phyloP scores from a whole-genome alignment of 164 flowering plant species.

The Pachysandra terminalis region DNA sequence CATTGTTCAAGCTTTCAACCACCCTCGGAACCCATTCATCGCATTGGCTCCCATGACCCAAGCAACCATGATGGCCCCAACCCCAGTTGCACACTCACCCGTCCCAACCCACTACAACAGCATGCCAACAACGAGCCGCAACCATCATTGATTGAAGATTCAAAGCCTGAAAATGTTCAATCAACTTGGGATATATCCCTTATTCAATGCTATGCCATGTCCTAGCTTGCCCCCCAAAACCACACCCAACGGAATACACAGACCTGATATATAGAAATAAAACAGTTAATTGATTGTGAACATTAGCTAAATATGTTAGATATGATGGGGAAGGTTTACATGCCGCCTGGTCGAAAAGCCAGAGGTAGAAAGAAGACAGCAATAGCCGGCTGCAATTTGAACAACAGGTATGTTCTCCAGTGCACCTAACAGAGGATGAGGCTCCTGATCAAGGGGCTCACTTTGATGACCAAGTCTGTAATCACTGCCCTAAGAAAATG shows the following conservation, averaged over 20 bases:
- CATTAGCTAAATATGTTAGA: not conserved
- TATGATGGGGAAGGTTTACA: slow-evolving; percentile 46
- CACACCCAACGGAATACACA: slow-evolving; percentile 85
- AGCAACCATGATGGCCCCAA: slow-evolving; percentile 78
- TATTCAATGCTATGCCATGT: slow-evolving; percentile 61
- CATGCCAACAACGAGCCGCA: slow-evolving; percentile 84
- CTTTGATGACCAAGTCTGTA: slow-evolving; percentile 85
- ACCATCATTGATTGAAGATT: slow-evolving; percentile 64
- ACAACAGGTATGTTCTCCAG: no score
- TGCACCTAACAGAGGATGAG: no score
- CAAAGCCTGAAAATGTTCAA: no score
- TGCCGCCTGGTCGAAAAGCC: slow-evolving; percentile 82
- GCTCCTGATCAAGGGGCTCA: no score
- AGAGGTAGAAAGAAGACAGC: slow-evolving; percentile 96
- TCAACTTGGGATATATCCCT: slow-evolving; percentile 60
- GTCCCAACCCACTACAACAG: slow-evolving; percentile 68
- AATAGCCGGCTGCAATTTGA: slow-evolving; percentile 97
- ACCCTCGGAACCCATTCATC: slow-evolving; percentile 73
- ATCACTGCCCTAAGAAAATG: no score
- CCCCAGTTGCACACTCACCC: slow-evolving; percentile 91
- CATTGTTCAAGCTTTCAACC: slow-evolving; percentile 49
- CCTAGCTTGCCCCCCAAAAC: slow-evolving; percentile 83
- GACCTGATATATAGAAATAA: no score
- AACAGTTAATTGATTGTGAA: slow-evolving; percentile 9
- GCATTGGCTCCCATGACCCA: slow-evolving; percentile 78